phyloP scores from a whole-genome alignment of 108 stramenopile genomes.

The Asterionellopsis glacialis region DNA sequence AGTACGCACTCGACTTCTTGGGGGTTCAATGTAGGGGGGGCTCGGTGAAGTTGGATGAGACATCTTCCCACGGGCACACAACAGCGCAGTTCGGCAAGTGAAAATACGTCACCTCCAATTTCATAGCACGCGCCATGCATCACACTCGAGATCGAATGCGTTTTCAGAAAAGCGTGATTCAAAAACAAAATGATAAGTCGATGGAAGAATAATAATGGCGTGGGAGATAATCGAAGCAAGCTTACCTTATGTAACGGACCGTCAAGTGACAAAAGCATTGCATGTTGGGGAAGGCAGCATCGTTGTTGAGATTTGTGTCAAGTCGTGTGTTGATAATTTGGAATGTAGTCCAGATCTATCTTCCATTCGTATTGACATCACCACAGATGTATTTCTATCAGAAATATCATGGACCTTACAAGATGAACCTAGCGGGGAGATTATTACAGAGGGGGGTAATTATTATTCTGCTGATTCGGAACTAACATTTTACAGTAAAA shows the following conservation, averaged over 20 bases:
- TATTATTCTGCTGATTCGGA: too few relatives aligned
- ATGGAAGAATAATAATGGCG: background rate
- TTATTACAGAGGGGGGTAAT: too few relatives aligned
- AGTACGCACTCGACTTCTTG: constrained; percentile 65
- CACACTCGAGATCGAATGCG: constrained; percentile 57
- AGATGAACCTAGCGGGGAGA: too few relatives aligned
- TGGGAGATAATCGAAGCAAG: background rate
- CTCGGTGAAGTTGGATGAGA: constrained; percentile 52
- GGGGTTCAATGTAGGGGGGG: constrained; percentile 64
- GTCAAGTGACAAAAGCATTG: constrained; percentile 77
- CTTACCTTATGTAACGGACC: constrained; percentile 67
- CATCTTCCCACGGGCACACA: constrained; percentile 80
- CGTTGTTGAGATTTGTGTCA: too few relatives aligned
- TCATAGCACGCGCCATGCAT: constrained; percentile 89
- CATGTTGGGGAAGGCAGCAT: constrained; percentile 86
- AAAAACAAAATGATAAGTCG: background rate
- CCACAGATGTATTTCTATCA: too few relatives aligned
- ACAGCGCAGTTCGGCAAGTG: constrained; percentile 89
- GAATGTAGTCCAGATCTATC: too few relatives aligned
- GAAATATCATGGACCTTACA: too few relatives aligned
- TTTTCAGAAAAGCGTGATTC: background rate
- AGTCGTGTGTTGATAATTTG: too few relatives aligned
- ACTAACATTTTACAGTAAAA: too few relatives aligned
- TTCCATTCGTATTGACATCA: too few relatives aligned
- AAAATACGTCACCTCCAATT: constrained; percentile 91